Evolutionary conservation across 129 eudicot species (phyloP).

Genomic region (Flaveria bidentis): DNA sequence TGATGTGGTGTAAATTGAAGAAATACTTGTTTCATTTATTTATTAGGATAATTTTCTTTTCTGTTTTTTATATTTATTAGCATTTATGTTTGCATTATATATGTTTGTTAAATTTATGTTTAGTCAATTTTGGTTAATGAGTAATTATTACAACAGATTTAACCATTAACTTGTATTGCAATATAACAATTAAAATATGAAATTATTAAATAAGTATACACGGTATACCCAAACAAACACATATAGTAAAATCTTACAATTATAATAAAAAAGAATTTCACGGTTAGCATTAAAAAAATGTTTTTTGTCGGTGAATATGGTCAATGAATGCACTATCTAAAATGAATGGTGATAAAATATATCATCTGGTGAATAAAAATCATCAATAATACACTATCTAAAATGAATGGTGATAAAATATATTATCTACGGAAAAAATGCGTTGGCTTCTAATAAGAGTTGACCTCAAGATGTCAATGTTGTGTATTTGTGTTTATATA

Average conservation of each 20-base stretch:
- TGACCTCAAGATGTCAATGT: not conserved
- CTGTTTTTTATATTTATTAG: slow-evolving; percentile 14
- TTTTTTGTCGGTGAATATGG: too few species aligned
- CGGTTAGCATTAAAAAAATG: too few species aligned
- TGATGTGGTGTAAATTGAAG: slow-evolving; percentile 52
- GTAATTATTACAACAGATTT: not conserved
- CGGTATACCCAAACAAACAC: too few species aligned
- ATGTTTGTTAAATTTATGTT: not conserved
- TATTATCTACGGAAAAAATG: not conserved
- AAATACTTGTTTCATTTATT: slow-evolving; percentile 22
- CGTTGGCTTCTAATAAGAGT: not conserved
- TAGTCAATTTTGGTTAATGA: not conserved
- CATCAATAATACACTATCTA: not conserved
- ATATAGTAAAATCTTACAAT: too few species aligned
- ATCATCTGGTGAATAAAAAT: not conserved
- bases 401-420: not conserved
- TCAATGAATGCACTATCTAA: not conserved
- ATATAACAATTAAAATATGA: not conserved
- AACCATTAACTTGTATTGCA: not conserved
- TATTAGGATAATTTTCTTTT: not conserved
- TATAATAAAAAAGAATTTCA: too few species aligned
- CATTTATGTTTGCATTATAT: slow-evolving; percentile 10
- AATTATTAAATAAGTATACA: too few species aligned
- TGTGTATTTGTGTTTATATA: not conserved
- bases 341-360: not conserved